These are phyloP conservation scores for Dioscorea cayenensis DNA, from an alignment of 116 monocot genomes.

Conservation along the genomic window DNA sequence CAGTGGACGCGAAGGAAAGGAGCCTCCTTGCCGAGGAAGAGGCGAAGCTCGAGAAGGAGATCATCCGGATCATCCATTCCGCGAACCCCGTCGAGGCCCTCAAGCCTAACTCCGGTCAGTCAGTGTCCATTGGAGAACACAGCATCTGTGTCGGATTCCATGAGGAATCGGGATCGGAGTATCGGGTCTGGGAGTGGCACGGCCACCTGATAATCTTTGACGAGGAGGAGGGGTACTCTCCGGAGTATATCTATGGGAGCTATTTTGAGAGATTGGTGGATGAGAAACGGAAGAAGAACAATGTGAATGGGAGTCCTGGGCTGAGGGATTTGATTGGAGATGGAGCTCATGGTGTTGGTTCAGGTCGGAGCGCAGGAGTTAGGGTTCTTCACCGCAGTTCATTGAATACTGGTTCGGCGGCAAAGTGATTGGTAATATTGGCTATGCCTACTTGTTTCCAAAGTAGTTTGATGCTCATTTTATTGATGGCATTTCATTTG, in stretches of 20 bases:
- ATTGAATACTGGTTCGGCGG: background rate
- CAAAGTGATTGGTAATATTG: background rate
- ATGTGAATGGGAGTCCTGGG: slow-evolving; percentile 27
- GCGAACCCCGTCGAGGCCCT: slow-evolving; percentile 42
- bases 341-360: background rate
- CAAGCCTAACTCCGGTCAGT: slow-evolving; percentile 87
- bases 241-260: slow-evolving; percentile 90
- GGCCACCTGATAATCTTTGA: slow-evolving; percentile 91
- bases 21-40: slow-evolving; percentile 63
- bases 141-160: slow-evolving; percentile 81
- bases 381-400: slow-evolving; percentile 47
- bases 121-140: slow-evolving; percentile 72
- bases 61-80: slow-evolving; percentile 56
- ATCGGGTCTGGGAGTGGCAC: slow-evolving; percentile 95
- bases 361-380: slow-evolving; percentile 1
- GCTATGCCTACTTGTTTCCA: too few species aligned
- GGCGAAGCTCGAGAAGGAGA: slow-evolving; percentile 78
- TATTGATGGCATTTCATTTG: too few species aligned
- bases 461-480: too few species aligned
- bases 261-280: slow-evolving; percentile 57
- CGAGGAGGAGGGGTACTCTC: slow-evolving; percentile 71
- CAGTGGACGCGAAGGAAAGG: slow-evolving; percentile 19
- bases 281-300: slow-evolving; percentile 11
- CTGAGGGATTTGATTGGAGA: slow-evolving; percentile 64
- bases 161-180: slow-evolving; percentile 51